These are phyloP conservation scores for Apiotrichum sp. DNA, from an alignment of 1,284 basidiomycete genomes.

Conservation along the genomic window DNA sequence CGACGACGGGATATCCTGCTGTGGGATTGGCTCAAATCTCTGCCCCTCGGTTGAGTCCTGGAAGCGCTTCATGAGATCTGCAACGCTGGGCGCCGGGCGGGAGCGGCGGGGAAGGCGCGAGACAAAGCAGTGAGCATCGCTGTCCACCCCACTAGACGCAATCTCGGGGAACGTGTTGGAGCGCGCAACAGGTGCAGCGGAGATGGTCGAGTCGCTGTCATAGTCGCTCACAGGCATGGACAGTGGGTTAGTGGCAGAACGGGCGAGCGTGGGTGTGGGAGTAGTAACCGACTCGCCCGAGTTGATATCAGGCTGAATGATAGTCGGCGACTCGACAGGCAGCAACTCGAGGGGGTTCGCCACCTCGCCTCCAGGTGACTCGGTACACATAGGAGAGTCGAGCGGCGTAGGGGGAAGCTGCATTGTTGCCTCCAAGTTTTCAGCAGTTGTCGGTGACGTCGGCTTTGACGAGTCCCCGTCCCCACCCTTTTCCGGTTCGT, in stretches of 20 bases:
- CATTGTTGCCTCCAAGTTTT: not conserved
- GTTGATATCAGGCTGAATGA: not conserved
- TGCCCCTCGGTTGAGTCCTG: slow-evolving; percentile 29
- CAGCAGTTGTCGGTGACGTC: not conserved
- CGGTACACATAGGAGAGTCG: slow-evolving; percentile 10
- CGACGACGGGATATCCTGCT: not conserved
- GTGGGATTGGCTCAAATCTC: slow-evolving; percentile 8
- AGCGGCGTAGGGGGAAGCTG: not conserved
- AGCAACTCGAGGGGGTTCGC: not conserved
- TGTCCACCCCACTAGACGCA: slow-evolving; percentile 42
- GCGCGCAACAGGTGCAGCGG: slow-evolving; percentile 51
- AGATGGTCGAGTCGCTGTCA: slow-evolving; percentile 86
- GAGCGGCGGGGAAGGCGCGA: slow-evolving; percentile 67
- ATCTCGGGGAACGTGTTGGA: not conserved
- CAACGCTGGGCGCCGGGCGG: slow-evolving; percentile 55
- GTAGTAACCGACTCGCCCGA: slow-evolving; percentile 8
- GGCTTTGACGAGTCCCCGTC: slow-evolving; percentile 4
- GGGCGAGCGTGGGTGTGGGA: slow-evolving; percentile 12
- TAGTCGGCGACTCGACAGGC: not conserved
- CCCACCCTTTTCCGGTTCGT: slow-evolving; percentile 52
- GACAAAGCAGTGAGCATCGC: slow-evolving; percentile 36
- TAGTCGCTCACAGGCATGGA: slow-evolving; percentile 51
- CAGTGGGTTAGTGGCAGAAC: slow-evolving; percentile 6
- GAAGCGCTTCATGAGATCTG: slow-evolving; percentile 77
- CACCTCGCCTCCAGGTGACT: too few relatives aligned